A percentile compares a stretch with the other conserved stretches of the same genome.
Conservation (phyloP, 2,329 filamentous ascomycete species). For the Zasmidium citrigriseum region DNA sequence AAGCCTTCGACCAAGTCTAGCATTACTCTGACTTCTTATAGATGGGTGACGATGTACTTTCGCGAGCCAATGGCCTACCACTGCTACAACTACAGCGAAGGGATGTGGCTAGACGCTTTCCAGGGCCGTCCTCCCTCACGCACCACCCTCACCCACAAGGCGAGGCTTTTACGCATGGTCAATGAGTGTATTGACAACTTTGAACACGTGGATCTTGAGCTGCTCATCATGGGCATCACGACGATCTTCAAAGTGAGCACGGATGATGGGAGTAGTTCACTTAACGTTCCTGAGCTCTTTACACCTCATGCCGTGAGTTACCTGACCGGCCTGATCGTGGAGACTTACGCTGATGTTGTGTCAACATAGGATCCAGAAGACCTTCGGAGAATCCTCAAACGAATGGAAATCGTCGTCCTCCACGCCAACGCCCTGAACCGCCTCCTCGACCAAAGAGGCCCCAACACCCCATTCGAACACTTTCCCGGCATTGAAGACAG, state of each 20-base stretch:
- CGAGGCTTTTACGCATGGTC: background rate
- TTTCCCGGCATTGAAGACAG: background rate
- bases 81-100: background rate
- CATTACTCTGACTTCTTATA: no score
- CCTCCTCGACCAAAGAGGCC: background rate
- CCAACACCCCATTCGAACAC: background rate
- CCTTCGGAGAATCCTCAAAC: background rate
- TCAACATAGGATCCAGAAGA: background rate
- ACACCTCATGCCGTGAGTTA: background rate
- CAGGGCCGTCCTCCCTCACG: background rate
- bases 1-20: no score
- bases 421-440: background rate
- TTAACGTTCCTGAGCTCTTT: background rate
- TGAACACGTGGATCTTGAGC: background rate
- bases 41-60: background rate
- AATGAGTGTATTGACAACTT: background rate
- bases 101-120: background rate
- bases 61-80: background rate
- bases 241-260: background rate
- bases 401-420: background rate
- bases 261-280: background rate
- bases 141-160: background rate
- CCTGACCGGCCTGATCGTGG: no score
- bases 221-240: background rate
- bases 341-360: background rate